Conservation (phyloP, 2,329 filamentous ascomycete species). For the Epichloe amarillans region DNA sequence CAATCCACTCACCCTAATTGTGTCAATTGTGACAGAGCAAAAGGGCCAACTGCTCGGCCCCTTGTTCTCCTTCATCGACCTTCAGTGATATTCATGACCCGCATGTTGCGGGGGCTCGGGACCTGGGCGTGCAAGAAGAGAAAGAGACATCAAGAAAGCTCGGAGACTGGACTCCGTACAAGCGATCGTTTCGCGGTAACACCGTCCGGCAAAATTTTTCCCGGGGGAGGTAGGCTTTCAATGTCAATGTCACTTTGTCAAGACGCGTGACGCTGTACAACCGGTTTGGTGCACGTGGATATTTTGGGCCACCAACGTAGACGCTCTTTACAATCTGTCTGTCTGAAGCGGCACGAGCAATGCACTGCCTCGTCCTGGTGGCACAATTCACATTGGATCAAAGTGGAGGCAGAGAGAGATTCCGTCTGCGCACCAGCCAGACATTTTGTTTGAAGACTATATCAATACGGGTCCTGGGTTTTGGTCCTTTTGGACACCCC, state of each 20-base stretch:
- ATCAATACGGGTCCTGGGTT: not conserved
- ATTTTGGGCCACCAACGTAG: not conserved
- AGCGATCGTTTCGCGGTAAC: not conserved
- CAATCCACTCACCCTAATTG: not conserved
- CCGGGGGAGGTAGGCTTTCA: not conserved
- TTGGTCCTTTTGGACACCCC: not conserved
- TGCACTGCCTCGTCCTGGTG: not conserved
- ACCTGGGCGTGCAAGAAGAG: not conserved
- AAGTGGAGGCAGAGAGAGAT: not conserved
- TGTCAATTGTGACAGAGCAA: not conserved
- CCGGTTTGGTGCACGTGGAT: not conserved
- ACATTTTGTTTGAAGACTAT: slow-evolving; percentile 1
- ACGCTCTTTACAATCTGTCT: too few species aligned
- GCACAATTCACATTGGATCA: not conserved
- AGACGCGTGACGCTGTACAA: not conserved
- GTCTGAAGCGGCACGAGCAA: too few species aligned
- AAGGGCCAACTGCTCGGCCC: not conserved
- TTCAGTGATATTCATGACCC: not conserved
- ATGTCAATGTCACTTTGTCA: not conserved
- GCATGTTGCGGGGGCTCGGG: not conserved
- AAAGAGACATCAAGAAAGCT: not conserved
- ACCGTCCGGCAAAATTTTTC: not conserved
- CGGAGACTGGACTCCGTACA: not conserved
- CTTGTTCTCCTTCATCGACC: not conserved
- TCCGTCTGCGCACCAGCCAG: slow-evolving; percentile 1